Percentiles rank a stretch among this genome's conserved stretches.
These are phyloP conservation scores for Neurospora sp. DNA, from an alignment of 495 filamentous ascomycete genomes.

Conservation along the genomic window DNA sequence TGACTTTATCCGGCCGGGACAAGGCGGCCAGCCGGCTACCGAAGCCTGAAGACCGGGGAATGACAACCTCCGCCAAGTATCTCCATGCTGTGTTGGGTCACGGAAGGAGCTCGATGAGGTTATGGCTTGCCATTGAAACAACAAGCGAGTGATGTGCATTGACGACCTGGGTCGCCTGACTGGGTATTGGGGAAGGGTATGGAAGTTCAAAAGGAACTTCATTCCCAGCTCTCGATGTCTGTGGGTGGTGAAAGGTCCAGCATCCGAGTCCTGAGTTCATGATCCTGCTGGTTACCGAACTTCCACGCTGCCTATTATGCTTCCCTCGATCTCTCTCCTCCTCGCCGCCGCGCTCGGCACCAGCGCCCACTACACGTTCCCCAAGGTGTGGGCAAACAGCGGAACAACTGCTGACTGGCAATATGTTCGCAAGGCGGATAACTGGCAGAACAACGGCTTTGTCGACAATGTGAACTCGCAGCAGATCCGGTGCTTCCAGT, in stretches of 20 bases:
- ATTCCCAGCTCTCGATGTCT: not conserved
- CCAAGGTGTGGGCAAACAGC: conserved; percentile 6
- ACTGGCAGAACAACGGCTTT: conserved; percentile 32
- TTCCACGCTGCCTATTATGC: conserved; percentile 8
- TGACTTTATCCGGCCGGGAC: not conserved
- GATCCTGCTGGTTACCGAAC: not conserved
- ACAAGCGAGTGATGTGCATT: not conserved
- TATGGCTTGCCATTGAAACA: not conserved
- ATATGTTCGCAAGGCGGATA: conserved; percentile 29
- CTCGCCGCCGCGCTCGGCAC: conserved; percentile 12
- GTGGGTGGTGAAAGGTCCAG: not conserved
- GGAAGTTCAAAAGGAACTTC: not conserved
- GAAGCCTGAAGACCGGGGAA: not conserved
- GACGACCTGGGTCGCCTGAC: not conserved
- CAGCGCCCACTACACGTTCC: conserved; percentile 23
- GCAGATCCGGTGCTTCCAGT: conserved; percentile 41
- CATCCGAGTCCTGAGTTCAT: not conserved
- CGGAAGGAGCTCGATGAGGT: not conserved
- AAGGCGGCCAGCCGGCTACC: not conserved
- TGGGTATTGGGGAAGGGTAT: not conserved
- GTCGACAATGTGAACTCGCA: conserved; percentile 33
- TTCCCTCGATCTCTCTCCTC: conserved; percentile 8
- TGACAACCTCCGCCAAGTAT: not conserved
- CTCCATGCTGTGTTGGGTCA: not conserved
- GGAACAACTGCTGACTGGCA: conserved; percentile 23